Percentiles rank a stretch among this genome's conserved stretches.
Conservation (phyloP, 2,329 filamentous ascomycete species). For the Aspergillus sclerotialis region DNA sequence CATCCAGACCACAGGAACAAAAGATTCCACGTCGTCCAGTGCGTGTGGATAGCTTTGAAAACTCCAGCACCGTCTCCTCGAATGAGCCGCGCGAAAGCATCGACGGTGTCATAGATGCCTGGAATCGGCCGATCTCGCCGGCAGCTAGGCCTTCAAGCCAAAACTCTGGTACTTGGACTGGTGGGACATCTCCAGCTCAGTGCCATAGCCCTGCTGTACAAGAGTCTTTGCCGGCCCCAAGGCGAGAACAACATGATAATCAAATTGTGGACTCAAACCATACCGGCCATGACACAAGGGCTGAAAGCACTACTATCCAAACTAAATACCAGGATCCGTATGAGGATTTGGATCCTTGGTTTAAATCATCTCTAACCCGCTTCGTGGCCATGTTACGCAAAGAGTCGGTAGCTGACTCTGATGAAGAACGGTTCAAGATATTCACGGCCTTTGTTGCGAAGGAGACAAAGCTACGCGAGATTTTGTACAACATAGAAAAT, state of each 20-base stretch:
- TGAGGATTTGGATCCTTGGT: slow-evolving; percentile 51
- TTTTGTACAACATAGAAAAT: slow-evolving; percentile 44
- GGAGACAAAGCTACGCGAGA: slow-evolving; percentile 41
- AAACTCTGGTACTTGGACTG: slow-evolving; percentile 6
- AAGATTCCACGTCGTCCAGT: slow-evolving; percentile 9
- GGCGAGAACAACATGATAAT: neutral
- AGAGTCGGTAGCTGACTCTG: slow-evolving; percentile 41
- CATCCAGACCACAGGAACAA: slow-evolving; percentile 9
- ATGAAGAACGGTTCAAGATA: slow-evolving; percentile 47
- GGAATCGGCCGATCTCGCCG: slow-evolving; percentile 30
- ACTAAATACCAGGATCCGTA: slow-evolving; percentile 36
- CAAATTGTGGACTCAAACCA: neutral
- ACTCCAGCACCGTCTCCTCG: slow-evolving; percentile 17
- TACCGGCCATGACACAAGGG: neutral
- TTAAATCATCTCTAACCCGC: slow-evolving; percentile 47
- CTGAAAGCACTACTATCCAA: slow-evolving; percentile 7
- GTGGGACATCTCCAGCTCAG: slow-evolving; percentile 6
- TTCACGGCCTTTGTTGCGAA: slow-evolving; percentile 46
- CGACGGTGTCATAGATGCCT: slow-evolving; percentile 39
- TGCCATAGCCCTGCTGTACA: slow-evolving; percentile 9
- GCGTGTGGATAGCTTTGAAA: slow-evolving; percentile 22
- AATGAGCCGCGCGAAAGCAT: slow-evolving; percentile 30
- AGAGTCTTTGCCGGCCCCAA: slow-evolving; percentile 3
- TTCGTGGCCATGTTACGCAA: slow-evolving; percentile 50
- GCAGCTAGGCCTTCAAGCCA: slow-evolving; percentile 9